Conservation (phyloP, 768 basidiomycete species). For the Lactifluus pinguis region DNA sequence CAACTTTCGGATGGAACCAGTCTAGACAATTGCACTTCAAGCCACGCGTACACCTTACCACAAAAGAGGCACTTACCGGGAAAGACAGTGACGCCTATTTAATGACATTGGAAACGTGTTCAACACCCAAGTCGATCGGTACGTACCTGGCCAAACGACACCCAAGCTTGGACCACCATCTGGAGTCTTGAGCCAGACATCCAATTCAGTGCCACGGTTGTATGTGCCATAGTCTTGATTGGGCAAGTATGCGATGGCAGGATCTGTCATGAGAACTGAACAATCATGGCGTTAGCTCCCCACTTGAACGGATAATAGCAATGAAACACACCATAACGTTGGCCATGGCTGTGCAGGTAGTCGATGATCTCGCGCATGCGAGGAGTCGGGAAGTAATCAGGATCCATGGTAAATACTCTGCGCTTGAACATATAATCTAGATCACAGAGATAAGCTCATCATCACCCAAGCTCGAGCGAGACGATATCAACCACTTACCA, state of each 20-base stretch:
- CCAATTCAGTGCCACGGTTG: constrained; percentile 41
- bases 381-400: constrained; percentile 53
- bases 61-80: constrained; percentile 32
- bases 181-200: constrained; percentile 52
- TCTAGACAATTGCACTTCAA: constrained; percentile 27
- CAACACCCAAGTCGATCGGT: background rate
- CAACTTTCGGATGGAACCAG: constrained; percentile 50
- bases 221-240: constrained; percentile 42
- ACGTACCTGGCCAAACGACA: constrained; percentile 55
- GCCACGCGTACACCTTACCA: background rate
- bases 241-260: constrained; percentile 50
- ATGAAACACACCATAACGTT: constrained; percentile 42
- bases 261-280: constrained; percentile 65
- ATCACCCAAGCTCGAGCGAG: background rate
- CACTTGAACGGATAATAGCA: background rate
- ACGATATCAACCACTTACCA: constrained; percentile 27
- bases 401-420: constrained; percentile 62
- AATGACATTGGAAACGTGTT: background rate
- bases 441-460: background rate
- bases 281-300: background rate
- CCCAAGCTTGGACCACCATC: constrained; percentile 51
- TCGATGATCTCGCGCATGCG: constrained; percentile 58
- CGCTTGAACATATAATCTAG: constrained; percentile 62
- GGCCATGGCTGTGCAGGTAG: constrained; percentile 50
- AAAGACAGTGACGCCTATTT: constrained; percentile 44